Evolutionary conservation across 2,329 filamentous ascomycete species (phyloP).

Genomic region (Sodiomyces alkalinus): DNA sequence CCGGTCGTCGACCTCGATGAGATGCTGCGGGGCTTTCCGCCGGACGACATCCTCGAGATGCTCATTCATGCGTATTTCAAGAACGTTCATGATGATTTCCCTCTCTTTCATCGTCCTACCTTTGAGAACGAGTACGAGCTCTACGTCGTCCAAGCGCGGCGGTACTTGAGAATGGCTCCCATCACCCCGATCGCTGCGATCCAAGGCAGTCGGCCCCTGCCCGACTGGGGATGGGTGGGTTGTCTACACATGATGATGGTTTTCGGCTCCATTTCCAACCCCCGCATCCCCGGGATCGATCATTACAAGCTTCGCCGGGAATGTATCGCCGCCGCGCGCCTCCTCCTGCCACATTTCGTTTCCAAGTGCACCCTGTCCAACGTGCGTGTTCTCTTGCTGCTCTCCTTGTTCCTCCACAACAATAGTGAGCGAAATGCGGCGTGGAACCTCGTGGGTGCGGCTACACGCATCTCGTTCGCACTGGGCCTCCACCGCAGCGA

Average conservation of each 20-base stretch:
- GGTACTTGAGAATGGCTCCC: too few relatives aligned
- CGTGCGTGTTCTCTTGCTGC: conserved; percentile 15
- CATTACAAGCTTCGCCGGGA: conserved; percentile 12
- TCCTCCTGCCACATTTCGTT: conserved; percentile 14
- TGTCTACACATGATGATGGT: conserved; percentile 21
- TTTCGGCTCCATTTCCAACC: conserved; percentile 17
- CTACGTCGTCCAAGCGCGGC: conserved; percentile 11
- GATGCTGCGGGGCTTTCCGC: conserved; percentile 12
- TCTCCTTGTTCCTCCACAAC: conserved; percentile 20
- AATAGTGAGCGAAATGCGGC: conserved; percentile 22
- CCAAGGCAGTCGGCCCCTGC: conserved; percentile 5
- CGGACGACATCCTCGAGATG: conserved; percentile 12
- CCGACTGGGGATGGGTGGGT: conserved; percentile 19
- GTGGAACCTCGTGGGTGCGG: conserved; percentile 18
- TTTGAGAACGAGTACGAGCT: conserved; percentile 20
- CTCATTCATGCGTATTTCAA: conserved; percentile 20
- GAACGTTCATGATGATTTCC: conserved; percentile 19
- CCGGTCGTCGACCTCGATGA: conserved; percentile 13
- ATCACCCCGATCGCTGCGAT: conserved; percentile 2
- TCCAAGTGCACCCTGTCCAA: conserved; percentile 17
- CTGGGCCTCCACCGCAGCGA: conserved; percentile 17
- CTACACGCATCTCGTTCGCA: conserved; percentile 16
- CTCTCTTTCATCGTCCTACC: conserved; percentile 17
- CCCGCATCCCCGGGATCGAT: conserved; percentile 11
- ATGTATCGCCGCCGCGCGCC: conserved; percentile 11